These are phyloP conservation scores for Apiospora phragmitis DNA, from an alignment of 2,329 filamentous ascomycete species.

Conservation along the genomic window DNA sequence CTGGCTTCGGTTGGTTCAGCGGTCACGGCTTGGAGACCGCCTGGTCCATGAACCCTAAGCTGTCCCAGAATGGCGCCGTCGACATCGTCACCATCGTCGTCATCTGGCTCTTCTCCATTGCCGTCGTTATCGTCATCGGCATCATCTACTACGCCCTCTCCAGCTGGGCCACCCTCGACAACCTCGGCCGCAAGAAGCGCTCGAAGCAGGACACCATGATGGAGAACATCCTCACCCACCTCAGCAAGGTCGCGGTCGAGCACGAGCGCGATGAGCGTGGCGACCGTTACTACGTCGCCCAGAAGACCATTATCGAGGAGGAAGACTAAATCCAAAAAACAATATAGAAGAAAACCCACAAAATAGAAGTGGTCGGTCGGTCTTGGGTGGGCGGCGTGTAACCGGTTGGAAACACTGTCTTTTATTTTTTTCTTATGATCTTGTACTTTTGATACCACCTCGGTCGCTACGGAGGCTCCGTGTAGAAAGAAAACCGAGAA, in stretches of 20 bases:
- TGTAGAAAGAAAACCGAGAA: background rate
- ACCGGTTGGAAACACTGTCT: constrained; percentile 11
- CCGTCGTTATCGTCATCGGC: constrained; percentile 52
- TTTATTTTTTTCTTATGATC: constrained; percentile 12
- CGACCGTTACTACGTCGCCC: constrained; percentile 30
- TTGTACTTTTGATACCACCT: constrained; percentile 17
- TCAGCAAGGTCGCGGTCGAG: constrained; percentile 52
- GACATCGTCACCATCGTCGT: constrained; percentile 57
- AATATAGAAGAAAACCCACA: background rate
- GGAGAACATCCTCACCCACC: constrained; percentile 52
- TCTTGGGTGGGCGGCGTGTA: background rate
- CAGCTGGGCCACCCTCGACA: constrained; percentile 29
- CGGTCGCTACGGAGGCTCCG: background rate
- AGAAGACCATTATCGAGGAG: constrained; percentile 29
- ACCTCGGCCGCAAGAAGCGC: constrained; percentile 52
- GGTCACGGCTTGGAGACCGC: constrained; percentile 47
- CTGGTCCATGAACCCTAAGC: constrained; percentile 30
- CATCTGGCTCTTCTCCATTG: constrained; percentile 53
- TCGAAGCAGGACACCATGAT: constrained; percentile 51
- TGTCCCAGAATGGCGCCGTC: constrained; percentile 48
- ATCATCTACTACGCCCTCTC: constrained; percentile 51
- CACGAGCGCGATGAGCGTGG: constrained; percentile 47
- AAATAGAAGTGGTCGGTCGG: background rate
- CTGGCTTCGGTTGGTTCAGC: constrained; percentile 68
- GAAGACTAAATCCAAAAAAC: constrained; percentile 20